Percentiles rank a stretch among this genome's conserved stretches.
These are phyloP conservation scores for Euphorbia neoarborescens DNA, from an alignment of 441 rosid genomes.

Conservation along the genomic window DNA sequence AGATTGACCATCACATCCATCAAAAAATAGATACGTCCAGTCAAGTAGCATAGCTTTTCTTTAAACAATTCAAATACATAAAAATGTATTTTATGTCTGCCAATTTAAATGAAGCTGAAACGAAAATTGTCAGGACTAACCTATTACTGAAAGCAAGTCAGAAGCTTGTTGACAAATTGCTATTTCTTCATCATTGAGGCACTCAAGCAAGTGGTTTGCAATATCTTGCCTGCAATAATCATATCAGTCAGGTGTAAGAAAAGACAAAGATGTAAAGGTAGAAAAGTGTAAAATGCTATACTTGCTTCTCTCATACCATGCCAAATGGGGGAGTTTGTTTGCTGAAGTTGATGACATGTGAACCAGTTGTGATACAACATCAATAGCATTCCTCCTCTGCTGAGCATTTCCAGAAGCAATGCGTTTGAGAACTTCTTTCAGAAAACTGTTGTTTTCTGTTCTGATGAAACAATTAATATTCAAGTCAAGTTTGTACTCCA, in stretches of 20 bases:
- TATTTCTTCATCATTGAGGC: slow-evolving; percentile 54
- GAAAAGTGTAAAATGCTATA: slow-evolving; percentile 16
- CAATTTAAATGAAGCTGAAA: not conserved
- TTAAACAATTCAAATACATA: not conserved
- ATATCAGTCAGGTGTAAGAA: slow-evolving; percentile 16
- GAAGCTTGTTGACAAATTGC: slow-evolving; percentile 46
- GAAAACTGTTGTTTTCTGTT: slow-evolving; percentile 41
- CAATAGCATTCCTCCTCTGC: slow-evolving; percentile 74
- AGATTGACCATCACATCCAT: not conserved
- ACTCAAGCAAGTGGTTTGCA: slow-evolving; percentile 47
- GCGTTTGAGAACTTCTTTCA: slow-evolving; percentile 61
- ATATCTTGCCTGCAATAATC: slow-evolving; percentile 57
- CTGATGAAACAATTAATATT: slow-evolving; percentile 39
- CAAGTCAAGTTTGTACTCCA: slow-evolving; percentile 30
- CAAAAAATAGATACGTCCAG: not conserved
- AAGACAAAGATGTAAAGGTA: slow-evolving; percentile 21
- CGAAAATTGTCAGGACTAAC: slow-evolving; percentile 32
- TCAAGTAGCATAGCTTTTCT: not conserved
- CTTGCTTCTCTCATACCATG: slow-evolving; percentile 39
- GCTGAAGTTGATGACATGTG: slow-evolving; percentile 34
- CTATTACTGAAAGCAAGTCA: slow-evolving; percentile 54
- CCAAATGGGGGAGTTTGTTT: slow-evolving; percentile 36
- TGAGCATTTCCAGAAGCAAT: slow-evolving; percentile 54
- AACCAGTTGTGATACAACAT: slow-evolving; percentile 61
- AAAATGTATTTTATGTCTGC: not conserved